These are phyloP conservation scores for Phaeosphaeriaceae sp. DNA, from an alignment of 2,329 filamentous ascomycete genomes.

Conservation along the genomic window DNA sequence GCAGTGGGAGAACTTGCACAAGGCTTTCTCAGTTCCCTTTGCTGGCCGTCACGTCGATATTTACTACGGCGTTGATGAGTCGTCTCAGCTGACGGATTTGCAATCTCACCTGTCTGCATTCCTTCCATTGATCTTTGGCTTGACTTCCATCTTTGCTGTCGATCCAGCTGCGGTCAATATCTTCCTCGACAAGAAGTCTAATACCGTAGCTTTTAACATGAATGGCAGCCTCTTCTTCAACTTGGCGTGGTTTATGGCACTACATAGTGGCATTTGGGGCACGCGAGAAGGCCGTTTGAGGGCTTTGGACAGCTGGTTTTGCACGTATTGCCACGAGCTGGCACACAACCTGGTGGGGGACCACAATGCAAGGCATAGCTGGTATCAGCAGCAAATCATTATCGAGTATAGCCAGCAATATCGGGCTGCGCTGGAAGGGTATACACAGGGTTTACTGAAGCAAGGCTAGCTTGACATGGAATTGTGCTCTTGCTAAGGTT, in stretches of 20 bases:
- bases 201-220: constrained; percentile 91
- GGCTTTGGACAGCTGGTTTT: constrained; percentile 82
- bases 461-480: neutral
- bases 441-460: constrained; percentile 27
- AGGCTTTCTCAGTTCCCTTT: constrained; percentile 45
- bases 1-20: constrained; percentile 47
- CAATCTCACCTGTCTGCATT: constrained; percentile 36
- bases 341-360: constrained; percentile 87
- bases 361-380: constrained; percentile 60
- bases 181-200: constrained; percentile 80
- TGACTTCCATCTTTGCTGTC: constrained; percentile 67
- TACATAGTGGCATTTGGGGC: constrained; percentile 62
- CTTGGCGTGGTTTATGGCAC: constrained; percentile 80
- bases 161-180: constrained; percentile 76
- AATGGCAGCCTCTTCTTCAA: constrained; percentile 93
- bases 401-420: constrained; percentile 45
- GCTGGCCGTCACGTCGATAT: constrained; percentile 43
- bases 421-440: constrained; percentile 32
- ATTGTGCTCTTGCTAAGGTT: neutral
- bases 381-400: constrained; percentile 49
- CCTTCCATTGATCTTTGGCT: constrained; percentile 42
- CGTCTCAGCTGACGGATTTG: constrained; percentile 34
- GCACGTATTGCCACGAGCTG: constrained; percentile 93
- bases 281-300: constrained; percentile 48
- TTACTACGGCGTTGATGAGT: constrained; percentile 43